Evolutionary conservation across 805 yeast species (phyloP), one percentile per base, ranked within the genome.

Genomic region (Tetrapisispora namnaoensis): DNA sequence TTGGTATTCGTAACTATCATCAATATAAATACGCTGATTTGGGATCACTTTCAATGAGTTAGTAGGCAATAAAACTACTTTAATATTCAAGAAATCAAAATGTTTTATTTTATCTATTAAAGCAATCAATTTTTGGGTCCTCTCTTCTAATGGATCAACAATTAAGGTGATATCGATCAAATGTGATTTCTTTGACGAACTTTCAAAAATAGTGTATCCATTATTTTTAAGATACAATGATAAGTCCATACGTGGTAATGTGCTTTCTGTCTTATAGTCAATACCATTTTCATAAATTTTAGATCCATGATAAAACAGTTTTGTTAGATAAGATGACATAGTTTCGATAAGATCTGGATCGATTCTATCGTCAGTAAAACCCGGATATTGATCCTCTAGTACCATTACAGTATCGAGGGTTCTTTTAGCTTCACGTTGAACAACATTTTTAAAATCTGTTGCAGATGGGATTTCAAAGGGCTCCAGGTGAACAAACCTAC

Each of bases 71-170:
- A 88, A 55, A 4, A 78, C 56, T 0, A 89, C 65, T 20, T 73
- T 71, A 5, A 82, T 58, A 20, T 77, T 76, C 4, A 84, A 72
- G 55, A 76, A 79, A 1, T 76, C 65, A 27, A 80, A 57, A 22
- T 69, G 62, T 32, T 65, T 62, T 9, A 83, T 53, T 0, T 76
- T 55, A n/a, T 70, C 62, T 10, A 70, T 55, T 17, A 84, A 60
- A 0, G 83, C 68, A 0, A 83, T 55, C 9, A 80, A 57, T 44
- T 76, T 77, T 57, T 87, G 98, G 0, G 95, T 76, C 16, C 68
- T 57, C 55, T 84, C 90, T 50, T 77, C 76, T 1, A 80, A 63
- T 1, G 98, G 97, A 61, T 93, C 89, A 37, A 86, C 58, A 1
- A 85, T 65, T 0, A 85, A 68, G 4, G 77, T 63, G 4, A 89